These are phyloP conservation scores for Tuber calosporum DNA, from an alignment of 495 filamentous ascomycete genomes.

Conservation along the genomic window DNA sequence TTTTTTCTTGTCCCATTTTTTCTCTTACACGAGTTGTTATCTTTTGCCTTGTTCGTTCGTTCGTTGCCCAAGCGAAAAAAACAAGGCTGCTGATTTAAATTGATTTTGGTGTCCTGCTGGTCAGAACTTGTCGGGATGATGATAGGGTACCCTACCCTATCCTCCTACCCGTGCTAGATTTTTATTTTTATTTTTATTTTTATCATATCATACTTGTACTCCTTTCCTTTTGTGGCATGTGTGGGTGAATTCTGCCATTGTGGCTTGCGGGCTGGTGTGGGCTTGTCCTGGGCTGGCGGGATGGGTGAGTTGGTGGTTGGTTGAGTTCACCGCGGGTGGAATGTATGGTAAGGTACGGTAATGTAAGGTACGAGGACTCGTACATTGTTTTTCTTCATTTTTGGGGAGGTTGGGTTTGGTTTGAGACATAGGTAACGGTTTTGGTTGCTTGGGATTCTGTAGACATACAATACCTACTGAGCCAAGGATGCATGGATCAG, in stretches of 20 bases:
- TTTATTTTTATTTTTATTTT: no score
- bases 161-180: no score
- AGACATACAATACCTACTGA: no score
- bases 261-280: background rate
- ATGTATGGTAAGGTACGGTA: background rate
- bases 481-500: no score
- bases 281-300: background rate
- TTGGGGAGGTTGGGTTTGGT: background rate
- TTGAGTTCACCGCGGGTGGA: background rate
- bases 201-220: no score
- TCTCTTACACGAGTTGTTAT: background rate
- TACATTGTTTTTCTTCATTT: background rate
- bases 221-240: background rate
- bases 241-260: background rate
- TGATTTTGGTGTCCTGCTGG: no score
- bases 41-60: background rate
- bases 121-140: no score
- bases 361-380: background rate
- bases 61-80: no score
- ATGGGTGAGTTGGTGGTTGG: background rate
- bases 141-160: no score
- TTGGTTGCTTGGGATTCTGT: background rate
- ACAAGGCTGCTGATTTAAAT: no score
- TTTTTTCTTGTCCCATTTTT: background rate
- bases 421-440: background rate